Evolutionary conservation across 1,139 yeast species (phyloP).

Genomic region (Arxiozyma heterogenica): DNA sequence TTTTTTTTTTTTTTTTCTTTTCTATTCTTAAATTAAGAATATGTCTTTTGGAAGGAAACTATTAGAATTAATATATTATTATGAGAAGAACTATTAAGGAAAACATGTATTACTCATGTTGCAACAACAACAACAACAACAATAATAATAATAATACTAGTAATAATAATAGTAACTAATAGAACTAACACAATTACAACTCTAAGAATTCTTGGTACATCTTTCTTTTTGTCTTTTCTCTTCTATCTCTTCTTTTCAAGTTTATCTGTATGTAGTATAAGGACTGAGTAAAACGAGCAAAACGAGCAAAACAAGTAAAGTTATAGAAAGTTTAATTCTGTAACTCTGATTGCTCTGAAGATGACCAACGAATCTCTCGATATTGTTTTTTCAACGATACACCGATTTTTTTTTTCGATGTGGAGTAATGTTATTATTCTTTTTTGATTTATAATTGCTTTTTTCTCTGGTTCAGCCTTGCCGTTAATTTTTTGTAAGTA

Average conservation of each 20-base stretch:
- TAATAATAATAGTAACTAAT: neutral
- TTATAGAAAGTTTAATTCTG: neutral
- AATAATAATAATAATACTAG: too few species aligned
- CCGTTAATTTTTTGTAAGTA: too few species aligned
- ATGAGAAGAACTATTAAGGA: neutral
- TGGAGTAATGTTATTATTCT: neutral
- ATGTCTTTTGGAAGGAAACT: neutral
- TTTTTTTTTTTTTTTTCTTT: too few species aligned
- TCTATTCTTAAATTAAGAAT: neutral
- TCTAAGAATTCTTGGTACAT: neutral
- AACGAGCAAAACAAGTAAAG: neutral
- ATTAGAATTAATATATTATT: neutral
- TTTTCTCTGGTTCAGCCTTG: neutral
- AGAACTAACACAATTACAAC: neutral
- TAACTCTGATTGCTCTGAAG: too few species aligned
- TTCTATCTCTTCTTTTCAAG: neutral
- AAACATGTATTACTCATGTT: too few species aligned
- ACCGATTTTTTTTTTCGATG: too few species aligned
- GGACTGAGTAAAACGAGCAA: neutral
- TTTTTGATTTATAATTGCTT: neutral
- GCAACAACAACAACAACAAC: neutral
- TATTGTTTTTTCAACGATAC: neutral
- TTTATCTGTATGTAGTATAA: too few species aligned
- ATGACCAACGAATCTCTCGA: too few species aligned
- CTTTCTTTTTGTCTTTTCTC: neutral